Evolutionary conservation across 805 yeast genomes (phyloP), one percentile per base, ranked within the genome.

Genomic region (Sugiyamaella marilandica): DNA sequence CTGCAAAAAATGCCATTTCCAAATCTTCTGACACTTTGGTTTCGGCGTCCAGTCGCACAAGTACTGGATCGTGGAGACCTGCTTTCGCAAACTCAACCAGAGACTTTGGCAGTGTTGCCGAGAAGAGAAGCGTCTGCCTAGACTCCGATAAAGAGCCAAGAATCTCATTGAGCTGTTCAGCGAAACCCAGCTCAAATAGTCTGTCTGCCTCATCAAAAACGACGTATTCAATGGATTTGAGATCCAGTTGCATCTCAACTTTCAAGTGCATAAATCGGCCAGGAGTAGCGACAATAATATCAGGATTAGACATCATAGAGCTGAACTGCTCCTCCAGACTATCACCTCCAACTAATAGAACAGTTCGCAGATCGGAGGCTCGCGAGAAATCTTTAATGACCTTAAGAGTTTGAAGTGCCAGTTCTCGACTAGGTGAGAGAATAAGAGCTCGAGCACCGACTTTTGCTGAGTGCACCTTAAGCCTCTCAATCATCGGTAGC

Each of bases 191-290:
- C 72, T 92, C 99, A 64, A 92, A 92, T 63, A 92, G 78, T 10
- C 98, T 79, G 75, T 92, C 99, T 34, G 98, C 98, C 74, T 92
- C 99, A 71, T 92, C 99, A 67, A 92, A 92, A 1, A 91, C 96
- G 43, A 91, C 85, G 64, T 87, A 92, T 67, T 94, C 96, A 14
- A 94, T 81, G 1, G 88, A 78, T 59, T 79, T 81, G 69, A 94
- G 76, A 64, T 89, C 95, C 51, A 94, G 74, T 55, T 80, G 80
- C 99, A 94, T 94, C 72, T 94, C 99, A 26, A 92, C 91, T 68
- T 92, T 88, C 66, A 94, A 78, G 78, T 94, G 99, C 70, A 92
- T 71, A 63, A 94, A 94, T 70, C 99, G 80, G 68, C 99, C 99
- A 0, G 99, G 99, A 0, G 99, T 94, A 18, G 98, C 98, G 54